Base-by-base conservation (phyloP, 2,329 filamentous ascomycete genomes). In the Chalara sp. region DNA sequence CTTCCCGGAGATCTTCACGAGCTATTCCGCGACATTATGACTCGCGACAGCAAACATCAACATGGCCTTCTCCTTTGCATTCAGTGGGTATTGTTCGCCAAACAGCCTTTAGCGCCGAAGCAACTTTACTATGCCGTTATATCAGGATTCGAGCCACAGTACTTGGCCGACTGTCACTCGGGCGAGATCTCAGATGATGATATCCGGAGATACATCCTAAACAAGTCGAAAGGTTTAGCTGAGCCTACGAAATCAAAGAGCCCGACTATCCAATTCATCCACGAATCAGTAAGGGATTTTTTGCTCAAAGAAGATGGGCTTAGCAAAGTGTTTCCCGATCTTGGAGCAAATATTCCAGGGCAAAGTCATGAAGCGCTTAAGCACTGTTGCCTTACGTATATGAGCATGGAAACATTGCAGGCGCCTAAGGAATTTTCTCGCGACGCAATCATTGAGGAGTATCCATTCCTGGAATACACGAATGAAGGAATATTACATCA, bases 61-160 rank as follows among this genome's bases (percentile, higher is more conserved):
- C 61, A 71, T 0, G 64, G 70, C 0, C 54, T 80, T 0, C 48
- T 69, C 0, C 59, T 76, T 0, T 78, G 71, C n/a, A 48, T 83
- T 0, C 69, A 74, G 8, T 82, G 74, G 75, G 63, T 83, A 0
- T 63, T 83, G 0, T 80, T 69, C 32, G 67, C 78, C 0, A 65
- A 60, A 6, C 55, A 63, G 0, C 74, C 78, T 0, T 50, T 82
- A 0, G 64, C 43, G 0, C 70, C 64, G 0, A 55, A 68, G 1
- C 70, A 81, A 53, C 65, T 78, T 0, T 78, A 75, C 53, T 69
- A 67, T 62, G 70, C 72, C 46, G 52, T 75, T 51, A 12, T 61
- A 6, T 56, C 62, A 46, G 65, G 67, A 13, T 46, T 55, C 13
- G 57, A 61, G 12, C 55, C 61, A 11, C 48, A 57, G 11, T 33